phyloP scores from a whole-genome alignment of 2,329 filamentous ascomycete genomes.

The Hortaea werneckii region DNA sequence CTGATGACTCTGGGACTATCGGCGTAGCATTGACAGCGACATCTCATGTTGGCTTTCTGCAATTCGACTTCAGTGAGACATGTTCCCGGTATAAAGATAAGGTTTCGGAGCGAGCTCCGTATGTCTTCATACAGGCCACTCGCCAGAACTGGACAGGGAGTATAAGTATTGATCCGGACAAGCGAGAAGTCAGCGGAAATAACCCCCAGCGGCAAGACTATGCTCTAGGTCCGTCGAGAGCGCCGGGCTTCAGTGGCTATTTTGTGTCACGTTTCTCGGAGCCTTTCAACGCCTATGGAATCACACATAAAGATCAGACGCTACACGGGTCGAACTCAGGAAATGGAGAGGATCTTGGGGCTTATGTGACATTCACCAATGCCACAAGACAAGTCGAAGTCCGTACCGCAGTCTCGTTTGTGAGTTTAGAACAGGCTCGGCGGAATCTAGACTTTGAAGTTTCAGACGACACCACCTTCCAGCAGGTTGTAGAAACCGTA shows the following conservation, averaged over 20 bases:
- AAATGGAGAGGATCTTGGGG: conserved; percentile 30
- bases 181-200: conserved; percentile 32
- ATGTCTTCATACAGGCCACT: conserved; percentile 36
- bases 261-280: conserved; percentile 40
- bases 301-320: conserved; percentile 22
- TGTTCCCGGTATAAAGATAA: neutral
- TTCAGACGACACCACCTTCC: conserved; percentile 28
- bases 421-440: conserved; percentile 39
- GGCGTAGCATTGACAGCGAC: conserved; percentile 33
- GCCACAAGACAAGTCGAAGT: conserved; percentile 30
- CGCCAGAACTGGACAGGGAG: conserved; percentile 39
- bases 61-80: conserved; percentile 27
- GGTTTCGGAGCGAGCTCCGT: conserved; percentile 19
- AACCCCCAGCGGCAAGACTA: conserved; percentile 41
- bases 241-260: conserved; percentile 34
- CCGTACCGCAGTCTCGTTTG: conserved; percentile 38
- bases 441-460: conserved; percentile 37
- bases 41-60: conserved; percentile 34
- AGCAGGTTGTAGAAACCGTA: conserved; percentile 30
- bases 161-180: conserved; percentile 28
- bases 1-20: conserved; percentile 6
- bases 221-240: conserved; percentile 33
- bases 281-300: conserved; percentile 31
- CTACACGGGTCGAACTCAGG: conserved; percentile 12
- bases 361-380: conserved; percentile 32